phyloP scores from a whole-genome alignment of 305 asterid species.

The Ilex paraguariensis region DNA sequence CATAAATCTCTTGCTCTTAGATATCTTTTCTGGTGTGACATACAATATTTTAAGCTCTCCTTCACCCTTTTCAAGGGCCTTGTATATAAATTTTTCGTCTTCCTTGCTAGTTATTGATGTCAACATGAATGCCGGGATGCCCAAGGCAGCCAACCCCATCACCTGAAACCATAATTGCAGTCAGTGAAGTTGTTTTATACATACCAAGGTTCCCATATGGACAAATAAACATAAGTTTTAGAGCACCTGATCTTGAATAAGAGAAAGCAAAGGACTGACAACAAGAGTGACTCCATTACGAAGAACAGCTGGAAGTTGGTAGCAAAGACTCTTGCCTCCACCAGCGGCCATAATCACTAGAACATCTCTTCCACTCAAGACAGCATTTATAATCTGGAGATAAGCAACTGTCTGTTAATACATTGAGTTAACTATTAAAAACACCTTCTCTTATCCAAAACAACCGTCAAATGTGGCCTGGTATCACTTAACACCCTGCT shows the following conservation, averaged over 20 bases:
- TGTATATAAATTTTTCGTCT: slow-evolving; percentile 79
- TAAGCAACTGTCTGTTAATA: not conserved
- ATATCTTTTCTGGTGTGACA: slow-evolving; percentile 95
- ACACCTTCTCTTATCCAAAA: no score
- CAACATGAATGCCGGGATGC: slow-evolving; percentile 80
- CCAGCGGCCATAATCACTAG: slow-evolving; percentile 98
- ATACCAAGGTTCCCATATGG: slow-evolving; percentile 1
- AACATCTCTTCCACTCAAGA: slow-evolving; percentile 84
- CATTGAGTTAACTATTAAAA: not conserved
- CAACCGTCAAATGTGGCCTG: no score
- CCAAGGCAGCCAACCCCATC: slow-evolving; percentile 90
- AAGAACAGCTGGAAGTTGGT: slow-evolving; percentile 94
- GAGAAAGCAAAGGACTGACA: slow-evolving; percentile 93
- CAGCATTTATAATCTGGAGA: slow-evolving; percentile 73
- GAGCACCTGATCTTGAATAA: slow-evolving; percentile 92
- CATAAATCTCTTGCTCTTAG: slow-evolving; percentile 96
- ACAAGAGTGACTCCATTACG: slow-evolving; percentile 79
- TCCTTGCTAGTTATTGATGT: slow-evolving; percentile 83
- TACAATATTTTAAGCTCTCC: slow-evolving; percentile 77
- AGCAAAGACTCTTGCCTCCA: slow-evolving; percentile 95
- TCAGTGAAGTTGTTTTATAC: slow-evolving; percentile 15
- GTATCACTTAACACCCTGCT: no score
- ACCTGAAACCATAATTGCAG: slow-evolving; percentile 45
- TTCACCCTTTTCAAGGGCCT: slow-evolving; percentile 86
- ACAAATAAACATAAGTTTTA: not conserved